Evolutionary conservation across 2,329 filamentous ascomycete genomes (phyloP), one percentile per base, ranked within the genome.

Genomic region (Stylonectria norvegica): DNA sequence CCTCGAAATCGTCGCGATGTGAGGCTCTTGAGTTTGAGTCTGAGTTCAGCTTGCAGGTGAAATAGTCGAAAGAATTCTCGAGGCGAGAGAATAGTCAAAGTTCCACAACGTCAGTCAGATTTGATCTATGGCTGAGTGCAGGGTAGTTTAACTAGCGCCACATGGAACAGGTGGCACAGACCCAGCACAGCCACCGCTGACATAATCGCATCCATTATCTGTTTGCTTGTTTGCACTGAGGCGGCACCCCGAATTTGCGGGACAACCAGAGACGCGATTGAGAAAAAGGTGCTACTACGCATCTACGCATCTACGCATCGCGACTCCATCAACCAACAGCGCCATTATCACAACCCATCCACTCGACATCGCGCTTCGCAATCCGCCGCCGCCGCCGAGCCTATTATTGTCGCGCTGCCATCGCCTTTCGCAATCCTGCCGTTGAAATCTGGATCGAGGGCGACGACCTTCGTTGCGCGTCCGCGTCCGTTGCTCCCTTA

Each of bases 221-320:
- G n/a, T n/a, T n/a, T n/a, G n/a, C n/a, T n/a, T n/a, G n/a, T n/a
- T n/a, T n/a, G n/a, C n/a, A n/a, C n/a, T n/a, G n/a, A n/a, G n/a
- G n/a, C n/a, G n/a, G n/a, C n/a, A 47, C 36, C 27, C 45, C 52
- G 49, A 56, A 47, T 45, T 50, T 46, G 42, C 43, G n/a, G 47
- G 44, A 41, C 38, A 49, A 42, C 42, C 38, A 58, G 49, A 52
- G 53, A 59, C 57, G 57, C 57, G 53, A 58, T 57, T 53, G 45
- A 59, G 56, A 52, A 59, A 60, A 56, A 51, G 57, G 53, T 48
- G 38, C 38, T n/a, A n/a, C n/a, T n/a, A n/a, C n/a, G n/a, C n/a
- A n/a, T n/a, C n/a, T n/a, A n/a, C n/a, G n/a, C n/a, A n/a, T n/a
- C 18, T 36, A 49, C 42, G 46, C 42, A 46, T 57, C 52, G 52